Percentiles rank a stretch among this genome's conserved stretches.
phyloP scores from a whole-genome alignment of 768 basidiomycete genomes.

The Suillus placidus region DNA sequence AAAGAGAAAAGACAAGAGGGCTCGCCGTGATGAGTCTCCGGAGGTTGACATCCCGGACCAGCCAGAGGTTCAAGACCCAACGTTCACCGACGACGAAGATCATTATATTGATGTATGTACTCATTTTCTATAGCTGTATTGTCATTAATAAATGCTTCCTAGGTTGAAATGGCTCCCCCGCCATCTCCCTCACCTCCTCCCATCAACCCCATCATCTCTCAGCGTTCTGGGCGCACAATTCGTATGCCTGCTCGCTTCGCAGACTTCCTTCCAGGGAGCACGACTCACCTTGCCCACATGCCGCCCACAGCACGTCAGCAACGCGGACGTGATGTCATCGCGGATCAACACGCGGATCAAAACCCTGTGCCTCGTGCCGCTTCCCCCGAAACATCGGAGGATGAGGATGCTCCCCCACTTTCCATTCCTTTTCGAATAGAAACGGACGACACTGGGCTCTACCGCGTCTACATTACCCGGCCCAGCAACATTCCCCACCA shows the following conservation, averaged over 20 bases:
- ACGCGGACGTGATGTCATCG: neutral
- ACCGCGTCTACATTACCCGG: slow-evolving; percentile 1
- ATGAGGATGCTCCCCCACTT: no score
- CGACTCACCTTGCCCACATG: slow-evolving; percentile 1
- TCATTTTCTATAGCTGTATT: neutral
- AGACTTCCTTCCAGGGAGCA: no score
- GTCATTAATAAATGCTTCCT: neutral
- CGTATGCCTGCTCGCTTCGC: no score
- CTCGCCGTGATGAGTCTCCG: neutral
- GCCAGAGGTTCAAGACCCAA: neutral
- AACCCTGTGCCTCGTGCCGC: neutral
- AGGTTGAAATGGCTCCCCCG: neutral
- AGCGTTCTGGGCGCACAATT: no score
- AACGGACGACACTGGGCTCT: slow-evolving; percentile 10
- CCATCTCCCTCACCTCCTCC: no score
- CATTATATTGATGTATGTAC: neutral
- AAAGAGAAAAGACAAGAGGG: neutral
- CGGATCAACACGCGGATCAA: neutral
- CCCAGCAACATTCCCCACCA: neutral
- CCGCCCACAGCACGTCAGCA: neutral
- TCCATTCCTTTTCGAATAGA: neutral
- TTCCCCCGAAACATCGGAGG: slow-evolving; percentile 21
- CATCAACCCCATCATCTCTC: no score
- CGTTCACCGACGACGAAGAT: neutral
- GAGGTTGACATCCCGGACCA: neutral